These are phyloP conservation scores for Tympanopsis confertula DNA, from an alignment of 2,329 filamentous ascomycete genomes.

Conservation along the genomic window DNA sequence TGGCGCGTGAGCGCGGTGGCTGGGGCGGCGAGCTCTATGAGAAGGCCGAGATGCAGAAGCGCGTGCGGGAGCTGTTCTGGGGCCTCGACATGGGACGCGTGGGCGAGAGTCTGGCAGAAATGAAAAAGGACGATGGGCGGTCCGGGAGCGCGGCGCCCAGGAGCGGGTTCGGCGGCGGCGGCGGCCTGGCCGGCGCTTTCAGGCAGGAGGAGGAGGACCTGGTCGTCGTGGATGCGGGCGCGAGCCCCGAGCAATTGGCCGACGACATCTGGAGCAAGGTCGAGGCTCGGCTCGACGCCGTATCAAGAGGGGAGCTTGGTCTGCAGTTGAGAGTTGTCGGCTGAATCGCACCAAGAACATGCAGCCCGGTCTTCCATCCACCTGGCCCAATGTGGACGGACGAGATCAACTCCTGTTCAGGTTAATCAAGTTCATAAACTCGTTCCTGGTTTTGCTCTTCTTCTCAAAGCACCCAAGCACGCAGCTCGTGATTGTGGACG, in stretches of 20 bases:
- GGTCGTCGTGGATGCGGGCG: conserved; percentile 39
- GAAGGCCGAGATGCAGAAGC: conserved; percentile 67
- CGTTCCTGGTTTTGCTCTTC: conserved; percentile 85
- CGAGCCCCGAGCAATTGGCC: conserved; percentile 41
- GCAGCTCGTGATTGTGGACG: conserved; percentile 86
- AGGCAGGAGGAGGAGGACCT: conserved; percentile 40
- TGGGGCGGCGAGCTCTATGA: conserved; percentile 88
- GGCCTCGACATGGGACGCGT: conserved; percentile 35
- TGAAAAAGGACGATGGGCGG: conserved; percentile 3
- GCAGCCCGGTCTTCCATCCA: too few species aligned
- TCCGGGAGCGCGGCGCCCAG: conserved; percentile 4
- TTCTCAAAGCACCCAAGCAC: conserved; percentile 93
- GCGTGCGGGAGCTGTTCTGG: conserved; percentile 66
- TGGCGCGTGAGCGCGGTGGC: conserved; percentile 66
- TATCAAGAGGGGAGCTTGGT: conserved; percentile 36
- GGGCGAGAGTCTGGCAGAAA: conserved; percentile 11
- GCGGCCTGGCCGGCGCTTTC: conserved; percentile 19
- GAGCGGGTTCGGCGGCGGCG: neutral
- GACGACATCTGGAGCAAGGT: conserved; percentile 43
- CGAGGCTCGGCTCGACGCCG: conserved; percentile 29
- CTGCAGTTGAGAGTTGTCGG: conserved; percentile 29
- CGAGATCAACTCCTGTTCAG: conserved; percentile 38
- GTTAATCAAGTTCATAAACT: conserved; percentile 74
- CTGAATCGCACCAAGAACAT: too few species aligned
- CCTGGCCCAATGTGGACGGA: too few species aligned